Evolutionary conservation across 2,329 filamentous ascomycete genomes (phyloP).

Genomic region (Exophiala xenobiotica): DNA sequence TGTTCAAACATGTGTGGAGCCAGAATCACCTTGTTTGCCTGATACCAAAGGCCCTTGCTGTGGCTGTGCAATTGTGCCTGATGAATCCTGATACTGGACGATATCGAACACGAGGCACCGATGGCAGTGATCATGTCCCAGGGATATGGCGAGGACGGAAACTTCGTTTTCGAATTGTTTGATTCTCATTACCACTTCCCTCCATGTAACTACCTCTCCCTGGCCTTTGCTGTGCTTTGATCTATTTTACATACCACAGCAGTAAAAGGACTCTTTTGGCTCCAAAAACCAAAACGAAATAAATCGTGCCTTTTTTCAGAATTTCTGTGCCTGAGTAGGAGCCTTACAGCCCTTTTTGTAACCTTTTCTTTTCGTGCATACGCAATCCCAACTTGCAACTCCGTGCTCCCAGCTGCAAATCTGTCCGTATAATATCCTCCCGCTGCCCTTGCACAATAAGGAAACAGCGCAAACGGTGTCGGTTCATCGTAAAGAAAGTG

Average conservation of each 20-base stretch:
- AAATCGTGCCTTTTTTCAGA: background rate
- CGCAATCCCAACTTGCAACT: slow-evolving; percentile 9
- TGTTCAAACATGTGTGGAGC: background rate
- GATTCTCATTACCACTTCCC: background rate
- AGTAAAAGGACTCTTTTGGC: background rate
- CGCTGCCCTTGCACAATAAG: slow-evolving; percentile 21
- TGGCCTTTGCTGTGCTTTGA: background rate
- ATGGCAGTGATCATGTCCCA: too few species aligned
- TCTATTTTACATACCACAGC: slow-evolving; percentile 4
- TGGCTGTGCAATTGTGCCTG: background rate
- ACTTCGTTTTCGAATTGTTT: background rate
- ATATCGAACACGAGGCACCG: too few species aligned
- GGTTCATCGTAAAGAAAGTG: slow-evolving; percentile 16
- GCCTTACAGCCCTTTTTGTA: background rate
- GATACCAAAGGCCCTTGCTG: background rate
- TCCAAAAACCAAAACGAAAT: background rate
- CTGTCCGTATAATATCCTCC: slow-evolving; percentile 20
- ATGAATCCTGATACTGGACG: too few species aligned
- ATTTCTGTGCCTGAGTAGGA: background rate
- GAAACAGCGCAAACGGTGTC: slow-evolving; percentile 12
- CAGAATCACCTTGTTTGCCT: slow-evolving; percentile 2
- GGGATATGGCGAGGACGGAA: too few species aligned
- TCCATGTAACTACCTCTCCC: background rate
- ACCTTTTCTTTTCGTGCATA: slow-evolving; percentile 1
- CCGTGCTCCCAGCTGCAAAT: slow-evolving; percentile 22